Conservation (phyloP, 305 asterid genomes). For the Fraxinus albicans region DNA sequence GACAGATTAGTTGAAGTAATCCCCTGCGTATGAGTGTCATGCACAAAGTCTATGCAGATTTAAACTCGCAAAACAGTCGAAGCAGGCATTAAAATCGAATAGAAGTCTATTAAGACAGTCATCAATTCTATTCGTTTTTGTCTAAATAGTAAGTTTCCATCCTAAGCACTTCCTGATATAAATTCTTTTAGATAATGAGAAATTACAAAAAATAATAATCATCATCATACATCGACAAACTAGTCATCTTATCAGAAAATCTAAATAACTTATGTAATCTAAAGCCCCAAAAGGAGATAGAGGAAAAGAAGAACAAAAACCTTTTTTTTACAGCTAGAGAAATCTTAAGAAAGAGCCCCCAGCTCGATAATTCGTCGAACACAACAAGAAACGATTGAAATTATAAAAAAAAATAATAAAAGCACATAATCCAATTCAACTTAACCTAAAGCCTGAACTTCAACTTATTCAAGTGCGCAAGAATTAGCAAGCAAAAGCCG, state of each 20-base stretch:
- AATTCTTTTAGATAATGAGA: neutral
- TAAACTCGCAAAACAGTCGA: neutral
- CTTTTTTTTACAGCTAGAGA: neutral
- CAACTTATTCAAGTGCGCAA: neutral
- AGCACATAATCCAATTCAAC: neutral
- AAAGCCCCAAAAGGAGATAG: neutral
- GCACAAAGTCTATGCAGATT: neutral
- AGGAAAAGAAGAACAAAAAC: neutral
- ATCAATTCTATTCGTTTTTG: neutral
- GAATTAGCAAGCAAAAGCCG: neutral
- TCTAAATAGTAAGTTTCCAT: neutral
- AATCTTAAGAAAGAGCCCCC: neutral
- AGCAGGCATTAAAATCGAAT: neutral
- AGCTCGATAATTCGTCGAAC: neutral
- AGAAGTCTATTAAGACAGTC: neutral
- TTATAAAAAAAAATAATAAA: neutral
- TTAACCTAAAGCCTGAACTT: neutral
- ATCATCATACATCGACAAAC: neutral
- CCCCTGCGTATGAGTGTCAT: neutral
- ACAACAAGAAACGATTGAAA: neutral
- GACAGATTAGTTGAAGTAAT: neutral
- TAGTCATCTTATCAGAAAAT: neutral
- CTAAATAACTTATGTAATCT: neutral
- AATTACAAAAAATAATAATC: neutral
- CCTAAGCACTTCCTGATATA: neutral